A percentile compares a stretch with the other conserved stretches of the same genome.
These are phyloP conservation scores for Trichoderma cornu-damae DNA, from an alignment of 2,329 filamentous ascomycete species.

Conservation along the genomic window DNA sequence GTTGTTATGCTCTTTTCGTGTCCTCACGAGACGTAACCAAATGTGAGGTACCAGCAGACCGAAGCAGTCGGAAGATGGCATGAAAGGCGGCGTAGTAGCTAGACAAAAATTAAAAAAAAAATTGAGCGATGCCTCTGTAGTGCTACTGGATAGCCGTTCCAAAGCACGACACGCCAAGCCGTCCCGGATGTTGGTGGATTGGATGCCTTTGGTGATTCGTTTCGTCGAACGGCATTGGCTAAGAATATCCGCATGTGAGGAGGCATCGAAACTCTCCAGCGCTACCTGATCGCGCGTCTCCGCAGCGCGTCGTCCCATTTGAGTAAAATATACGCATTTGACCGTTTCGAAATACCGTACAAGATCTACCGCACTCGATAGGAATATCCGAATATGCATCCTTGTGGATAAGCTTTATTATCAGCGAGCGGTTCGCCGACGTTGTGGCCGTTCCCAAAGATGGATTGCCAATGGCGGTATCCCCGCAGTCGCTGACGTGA, in stretches of 20 bases:
- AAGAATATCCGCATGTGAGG: background rate
- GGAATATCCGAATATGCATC: background rate
- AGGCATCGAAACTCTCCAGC: background rate
- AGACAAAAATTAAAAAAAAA: too few species aligned
- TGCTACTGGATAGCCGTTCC: too few species aligned
- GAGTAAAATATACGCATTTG: conserved; percentile 3
- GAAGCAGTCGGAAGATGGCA: too few species aligned
- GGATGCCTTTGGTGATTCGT: too few species aligned
- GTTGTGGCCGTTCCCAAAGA: background rate
- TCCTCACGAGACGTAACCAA: too few species aligned
- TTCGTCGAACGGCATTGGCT: too few species aligned
- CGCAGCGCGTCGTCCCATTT: background rate
- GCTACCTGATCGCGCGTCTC: background rate
- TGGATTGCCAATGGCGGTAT: conserved; percentile 13
- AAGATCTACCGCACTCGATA: background rate
- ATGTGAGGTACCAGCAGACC: too few species aligned
- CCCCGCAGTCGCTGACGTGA: conserved; percentile 17
- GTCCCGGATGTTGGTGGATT: too few species aligned
- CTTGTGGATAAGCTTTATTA: background rate
- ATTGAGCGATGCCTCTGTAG: too few species aligned
- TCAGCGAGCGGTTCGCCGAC: background rate
- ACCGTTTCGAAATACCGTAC: background rate
- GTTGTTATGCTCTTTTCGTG: too few species aligned
- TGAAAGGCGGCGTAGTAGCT: too few species aligned
- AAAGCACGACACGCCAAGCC: too few species aligned